Conservation (phyloP, 805 yeast species). For the Suhomyces pyralidae region DNA sequence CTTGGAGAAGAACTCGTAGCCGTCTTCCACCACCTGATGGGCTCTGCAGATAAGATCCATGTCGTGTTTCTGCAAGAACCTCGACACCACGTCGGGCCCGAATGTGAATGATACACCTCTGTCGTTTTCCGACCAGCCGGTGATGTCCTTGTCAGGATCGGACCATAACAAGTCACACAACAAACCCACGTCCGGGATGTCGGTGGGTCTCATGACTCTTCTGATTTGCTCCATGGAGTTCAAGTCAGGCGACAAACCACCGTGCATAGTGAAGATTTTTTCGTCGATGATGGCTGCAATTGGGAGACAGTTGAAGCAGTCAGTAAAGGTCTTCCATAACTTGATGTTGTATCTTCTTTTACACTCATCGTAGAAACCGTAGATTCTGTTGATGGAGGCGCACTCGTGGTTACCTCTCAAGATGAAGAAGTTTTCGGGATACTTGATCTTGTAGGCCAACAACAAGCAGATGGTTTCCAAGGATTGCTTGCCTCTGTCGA, state of each 20-base stretch:
- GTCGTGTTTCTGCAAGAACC: constrained; percentile 95
- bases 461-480: constrained; percentile 92
- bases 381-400: constrained; percentile 95
- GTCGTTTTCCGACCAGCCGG: constrained; percentile 99
- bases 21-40: constrained; percentile 98
- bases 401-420: constrained; percentile 98
- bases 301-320: constrained; percentile 97
- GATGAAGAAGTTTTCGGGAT: constrained; percentile 96
- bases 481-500: constrained; percentile 97
- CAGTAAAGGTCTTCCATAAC: constrained; percentile 98
- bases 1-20: constrained; percentile 94
- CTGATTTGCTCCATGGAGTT: constrained; percentile 98
- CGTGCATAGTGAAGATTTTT: constrained; percentile 98
- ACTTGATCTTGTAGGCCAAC: constrained; percentile 94
- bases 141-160: constrained; percentile 96
- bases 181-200: constrained; percentile 96
- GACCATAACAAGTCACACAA: constrained; percentile 97
- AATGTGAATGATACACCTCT: constrained; percentile 99
- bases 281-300: constrained; percentile 98
- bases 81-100: constrained; percentile 98
- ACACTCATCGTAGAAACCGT: constrained; percentile 98
- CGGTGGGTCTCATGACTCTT: constrained; percentile 99
- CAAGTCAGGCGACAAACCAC: constrained; percentile 95
- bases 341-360: constrained; percentile 97
- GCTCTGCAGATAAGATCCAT: constrained; percentile 98